Evolutionary conservation across 106 monocot genomes (phyloP), one percentile per base, ranked within the genome.

Genomic region (Platanthera guangdongensis): DNA sequence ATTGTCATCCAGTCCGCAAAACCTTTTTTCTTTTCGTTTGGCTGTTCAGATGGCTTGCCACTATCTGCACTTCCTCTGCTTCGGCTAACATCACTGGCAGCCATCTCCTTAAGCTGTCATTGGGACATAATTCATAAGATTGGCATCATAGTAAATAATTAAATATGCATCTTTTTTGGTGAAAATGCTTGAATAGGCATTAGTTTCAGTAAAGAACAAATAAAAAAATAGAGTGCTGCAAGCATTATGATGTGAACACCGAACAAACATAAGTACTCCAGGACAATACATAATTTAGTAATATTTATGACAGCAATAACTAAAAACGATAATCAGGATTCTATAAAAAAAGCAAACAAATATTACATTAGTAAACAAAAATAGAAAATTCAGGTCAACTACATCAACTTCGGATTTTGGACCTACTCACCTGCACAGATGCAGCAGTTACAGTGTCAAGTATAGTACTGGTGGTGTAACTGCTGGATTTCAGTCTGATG

Each of bases 361-460:
- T 30, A 65, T 9, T 30, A 65, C 28, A 65, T 11, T 12, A 19
- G 32, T 32, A 2, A 65, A 19, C 30, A 65, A 30, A 7, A 32
- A 65, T 49, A 72, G 49, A 8, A 79, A 65, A 68, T 71, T 60
- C 19, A 50, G 22, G 11, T 45, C 6, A 75, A 54, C 30, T 47
- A 74, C 14, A 57, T 15, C 45, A 54, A 53, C 12, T 52, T 16
- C 32, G 21, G 9, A 3, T 51, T 71, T 51, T 39, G 16, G 59
- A 39, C 25, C 63, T 8, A 39, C 50, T 57, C 74, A 95, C 95
- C 87, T 97, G 97, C 75, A 97, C 91, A 57, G 87, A 83, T 71
- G 97, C 93, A 74, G 97, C 93, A 77, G 97, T 87, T 1, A 97
- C 89, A 57, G 83, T 91, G 82, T 97, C 97, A 69, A 97, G 94